Evolutionary conservation across 495 filamentous ascomycete genomes (phyloP).

Genomic region (Xylaria grammica): DNA sequence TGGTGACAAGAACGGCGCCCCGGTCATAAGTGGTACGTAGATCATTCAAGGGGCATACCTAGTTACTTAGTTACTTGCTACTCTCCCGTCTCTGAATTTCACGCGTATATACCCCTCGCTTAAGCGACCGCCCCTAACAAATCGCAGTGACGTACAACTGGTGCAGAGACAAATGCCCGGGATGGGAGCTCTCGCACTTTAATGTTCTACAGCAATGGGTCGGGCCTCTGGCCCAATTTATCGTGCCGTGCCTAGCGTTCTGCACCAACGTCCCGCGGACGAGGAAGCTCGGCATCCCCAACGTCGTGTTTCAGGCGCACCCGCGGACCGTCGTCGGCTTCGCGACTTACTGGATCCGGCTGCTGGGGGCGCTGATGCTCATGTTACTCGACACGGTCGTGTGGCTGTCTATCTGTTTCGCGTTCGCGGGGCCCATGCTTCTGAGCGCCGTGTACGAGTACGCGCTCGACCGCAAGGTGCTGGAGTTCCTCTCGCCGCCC

Average conservation of each 20-base stretch:
- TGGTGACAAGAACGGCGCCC: constrained; percentile 38
- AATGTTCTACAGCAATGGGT: constrained; percentile 35
- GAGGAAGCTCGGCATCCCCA: constrained; percentile 36
- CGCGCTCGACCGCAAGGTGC: constrained; percentile 40
- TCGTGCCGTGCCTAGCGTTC: constrained; percentile 38
- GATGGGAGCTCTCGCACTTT: constrained; percentile 31
- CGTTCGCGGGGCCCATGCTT: constrained; percentile 46
- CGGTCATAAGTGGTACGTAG: constrained; percentile 19
- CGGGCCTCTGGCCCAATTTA: constrained; percentile 39
- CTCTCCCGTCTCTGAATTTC: neutral
- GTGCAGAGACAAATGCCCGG: constrained; percentile 31
- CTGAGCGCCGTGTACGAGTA: constrained; percentile 48
- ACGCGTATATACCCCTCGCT: neutral
- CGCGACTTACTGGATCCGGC: constrained; percentile 32
- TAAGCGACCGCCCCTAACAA: neutral
- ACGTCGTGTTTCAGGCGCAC: constrained; percentile 31
- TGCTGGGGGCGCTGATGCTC: constrained; percentile 34
- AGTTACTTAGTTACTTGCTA: neutral
- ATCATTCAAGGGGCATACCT: constrained; percentile 19
- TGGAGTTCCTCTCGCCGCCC: constrained; percentile 31
- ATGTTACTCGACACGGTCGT: constrained; percentile 41
- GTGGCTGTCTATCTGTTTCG: constrained; percentile 45
- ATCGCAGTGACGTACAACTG: constrained; percentile 27
- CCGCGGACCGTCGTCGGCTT: constrained; percentile 28
- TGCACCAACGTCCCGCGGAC: constrained; percentile 39